Evolutionary conservation across 1,139 yeast species (phyloP).

Genomic region (Nakaseomyces glabratus): DNA sequence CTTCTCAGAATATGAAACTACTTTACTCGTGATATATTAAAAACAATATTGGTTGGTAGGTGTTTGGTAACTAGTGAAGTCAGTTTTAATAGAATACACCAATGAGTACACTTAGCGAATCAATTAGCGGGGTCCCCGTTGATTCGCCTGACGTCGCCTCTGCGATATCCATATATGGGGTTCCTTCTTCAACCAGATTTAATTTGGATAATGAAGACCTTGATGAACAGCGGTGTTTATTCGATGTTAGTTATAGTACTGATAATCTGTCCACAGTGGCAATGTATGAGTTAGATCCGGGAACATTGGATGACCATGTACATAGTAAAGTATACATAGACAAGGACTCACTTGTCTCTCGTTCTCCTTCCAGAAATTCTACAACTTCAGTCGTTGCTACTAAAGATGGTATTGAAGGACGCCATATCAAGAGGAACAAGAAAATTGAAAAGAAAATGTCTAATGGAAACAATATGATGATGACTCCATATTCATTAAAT

Average conservation of each 20-base stretch:
- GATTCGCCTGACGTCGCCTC: constrained; percentile 21
- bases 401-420: constrained; percentile 65
- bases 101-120: constrained; percentile 9
- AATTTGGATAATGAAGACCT: constrained; percentile 1
- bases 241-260: constrained; percentile 2
- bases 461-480: neutral
- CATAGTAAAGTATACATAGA: constrained; percentile 28
- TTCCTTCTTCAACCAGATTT: constrained; percentile 11
- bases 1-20: too few relatives aligned
- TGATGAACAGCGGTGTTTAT: neutral
- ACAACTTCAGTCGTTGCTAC: constrained; percentile 64
- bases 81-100: too few relatives aligned
- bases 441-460: constrained; percentile 29
- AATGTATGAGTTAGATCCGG: constrained; percentile 20
- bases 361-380: constrained; percentile 53
- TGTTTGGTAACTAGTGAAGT: too few relatives aligned
- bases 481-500: constrained; percentile 28
- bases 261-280: constrained; percentile 22
- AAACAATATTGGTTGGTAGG: too few relatives aligned
- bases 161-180: constrained; percentile 18
- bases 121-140: constrained; percentile 18
- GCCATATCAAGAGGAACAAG: constrained; percentile 41
- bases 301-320: constrained; percentile 12
- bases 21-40: too few relatives aligned
- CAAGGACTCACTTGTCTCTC: constrained; percentile 33